phyloP scores from a whole-genome alignment of 2,329 filamentous ascomycete genomes.

The Cadophora malorum region DNA sequence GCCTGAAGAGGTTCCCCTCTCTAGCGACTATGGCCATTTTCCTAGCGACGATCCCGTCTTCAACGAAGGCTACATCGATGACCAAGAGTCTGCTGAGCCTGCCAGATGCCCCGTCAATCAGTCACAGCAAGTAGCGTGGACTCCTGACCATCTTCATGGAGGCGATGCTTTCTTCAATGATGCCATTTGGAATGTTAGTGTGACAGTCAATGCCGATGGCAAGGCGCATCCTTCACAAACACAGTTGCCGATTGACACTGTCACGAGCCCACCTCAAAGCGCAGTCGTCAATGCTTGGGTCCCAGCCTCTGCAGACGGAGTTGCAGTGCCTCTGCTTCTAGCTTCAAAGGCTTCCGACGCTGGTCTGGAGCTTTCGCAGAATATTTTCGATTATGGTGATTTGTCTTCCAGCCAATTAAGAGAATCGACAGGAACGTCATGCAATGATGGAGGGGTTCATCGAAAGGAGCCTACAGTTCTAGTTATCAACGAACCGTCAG shows the following conservation, averaged over 20 bases:
- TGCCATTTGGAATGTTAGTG: slow-evolving; percentile 27
- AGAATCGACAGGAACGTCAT: background rate
- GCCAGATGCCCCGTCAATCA: background rate
- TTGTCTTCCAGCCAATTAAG: slow-evolving; percentile 26
- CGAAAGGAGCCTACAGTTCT: background rate
- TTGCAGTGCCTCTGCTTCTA: background rate
- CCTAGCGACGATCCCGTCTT: background rate
- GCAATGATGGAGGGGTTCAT: background rate
- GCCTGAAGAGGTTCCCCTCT: background rate
- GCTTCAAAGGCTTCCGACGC: background rate
- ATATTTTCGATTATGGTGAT: slow-evolving; percentile 5
- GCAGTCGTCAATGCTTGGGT: background rate
- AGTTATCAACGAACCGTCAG: background rate
- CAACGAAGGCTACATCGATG: background rate
- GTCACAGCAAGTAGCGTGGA: slow-evolving; percentile 3
- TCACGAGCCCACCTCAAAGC: background rate
- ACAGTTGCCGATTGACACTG: background rate
- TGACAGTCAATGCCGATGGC: background rate
- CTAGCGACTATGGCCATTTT: slow-evolving; percentile 9
- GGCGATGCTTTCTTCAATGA: slow-evolving; percentile 27
- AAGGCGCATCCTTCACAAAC: background rate
- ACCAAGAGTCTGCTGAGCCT: background rate
- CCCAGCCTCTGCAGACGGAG: background rate
- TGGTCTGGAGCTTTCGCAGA: background rate
- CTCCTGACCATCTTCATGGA: slow-evolving; percentile 15